Conservation (phyloP, 805 yeast genomes). For the Yamadazyma paraphyllophila region DNA sequence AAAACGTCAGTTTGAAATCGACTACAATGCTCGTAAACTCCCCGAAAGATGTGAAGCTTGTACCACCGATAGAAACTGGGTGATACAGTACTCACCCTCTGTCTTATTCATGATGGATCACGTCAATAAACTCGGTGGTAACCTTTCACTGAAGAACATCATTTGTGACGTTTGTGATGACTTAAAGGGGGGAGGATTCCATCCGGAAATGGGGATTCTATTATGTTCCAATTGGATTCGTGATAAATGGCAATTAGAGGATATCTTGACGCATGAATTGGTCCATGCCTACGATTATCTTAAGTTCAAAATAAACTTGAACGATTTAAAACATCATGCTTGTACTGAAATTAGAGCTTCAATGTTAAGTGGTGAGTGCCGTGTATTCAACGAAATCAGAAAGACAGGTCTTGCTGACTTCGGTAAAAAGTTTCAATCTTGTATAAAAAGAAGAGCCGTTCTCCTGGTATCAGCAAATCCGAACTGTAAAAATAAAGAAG, state of each 20-base stretch:
- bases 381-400: slow-evolving; percentile 80
- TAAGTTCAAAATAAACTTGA: slow-evolving; percentile 85
- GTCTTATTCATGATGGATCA: slow-evolving; percentile 86
- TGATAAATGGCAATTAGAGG: slow-evolving; percentile 81
- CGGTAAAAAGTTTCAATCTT: slow-evolving; percentile 82
- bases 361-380: slow-evolving; percentile 90
- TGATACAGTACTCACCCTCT: slow-evolving; percentile 75
- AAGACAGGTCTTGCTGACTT: slow-evolving; percentile 52
- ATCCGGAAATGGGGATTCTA: slow-evolving; percentile 83
- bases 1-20: slow-evolving; percentile 55
- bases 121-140: slow-evolving; percentile 60
- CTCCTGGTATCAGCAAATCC: slow-evolving; percentile 87
- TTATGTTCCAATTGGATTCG: slow-evolving; percentile 80
- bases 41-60: slow-evolving; percentile 65
- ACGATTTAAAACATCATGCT: slow-evolving; percentile 86
- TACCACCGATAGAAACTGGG: slow-evolving; percentile 76
- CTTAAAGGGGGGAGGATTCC: slow-evolving; percentile 83
- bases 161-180: slow-evolving; percentile 84
- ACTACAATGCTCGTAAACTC: slow-evolving; percentile 42
- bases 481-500: slow-evolving; percentile 63
- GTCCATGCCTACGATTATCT: slow-evolving; percentile 91
- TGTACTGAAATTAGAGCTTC: slow-evolving; percentile 96
- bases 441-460: slow-evolving; percentile 86
- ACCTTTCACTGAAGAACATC: slow-evolving; percentile 51
- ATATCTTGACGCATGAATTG: slow-evolving; percentile 87